phyloP scores from a whole-genome alignment of 2,329 filamentous ascomycete genomes.

The Xylogone sp. region DNA sequence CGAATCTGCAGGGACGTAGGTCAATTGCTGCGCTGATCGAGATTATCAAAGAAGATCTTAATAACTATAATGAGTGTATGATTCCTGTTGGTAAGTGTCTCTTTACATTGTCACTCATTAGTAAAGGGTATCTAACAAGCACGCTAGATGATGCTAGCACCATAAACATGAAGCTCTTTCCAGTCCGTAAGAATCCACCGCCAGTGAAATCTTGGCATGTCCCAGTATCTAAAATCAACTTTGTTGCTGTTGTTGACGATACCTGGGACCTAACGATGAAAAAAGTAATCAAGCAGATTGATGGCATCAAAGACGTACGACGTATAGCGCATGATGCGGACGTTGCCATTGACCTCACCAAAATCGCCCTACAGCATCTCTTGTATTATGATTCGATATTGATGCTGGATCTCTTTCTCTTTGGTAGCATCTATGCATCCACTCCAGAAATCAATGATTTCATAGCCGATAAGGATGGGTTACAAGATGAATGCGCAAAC shows the following conservation, averaged over 20 bases:
- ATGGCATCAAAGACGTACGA: constrained; percentile 85
- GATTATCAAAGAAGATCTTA: constrained; percentile 79
- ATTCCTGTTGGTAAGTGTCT: constrained; percentile 76
- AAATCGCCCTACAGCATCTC: constrained; percentile 82
- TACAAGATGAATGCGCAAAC: constrained; percentile 82
- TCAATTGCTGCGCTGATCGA: constrained; percentile 81
- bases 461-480: constrained; percentile 64
- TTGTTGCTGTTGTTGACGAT: constrained; percentile 58
- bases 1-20: constrained; percentile 48
- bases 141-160: constrained; percentile 81
- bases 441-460: constrained; percentile 77
- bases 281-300: constrained; percentile 79
- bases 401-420: constrained; percentile 92
- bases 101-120: neutral
- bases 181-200: constrained; percentile 72
- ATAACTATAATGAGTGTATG: constrained; percentile 98
- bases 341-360: constrained; percentile 80
- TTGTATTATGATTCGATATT: constrained; percentile 90
- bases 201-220: constrained; percentile 86
- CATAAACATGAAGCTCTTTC: constrained; percentile 94
- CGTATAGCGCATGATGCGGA: constrained; percentile 83
- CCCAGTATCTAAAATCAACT: constrained; percentile 69
- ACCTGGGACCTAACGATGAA: constrained; percentile 75
- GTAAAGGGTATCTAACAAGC: constrained; percentile 1
- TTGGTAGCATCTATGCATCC: constrained; percentile 83